A percentile compares a stretch with the other conserved stretches of the same genome.
phyloP scores from a whole-genome alignment of 176 grass and related monocot genomes.

The Avena atlantica region DNA sequence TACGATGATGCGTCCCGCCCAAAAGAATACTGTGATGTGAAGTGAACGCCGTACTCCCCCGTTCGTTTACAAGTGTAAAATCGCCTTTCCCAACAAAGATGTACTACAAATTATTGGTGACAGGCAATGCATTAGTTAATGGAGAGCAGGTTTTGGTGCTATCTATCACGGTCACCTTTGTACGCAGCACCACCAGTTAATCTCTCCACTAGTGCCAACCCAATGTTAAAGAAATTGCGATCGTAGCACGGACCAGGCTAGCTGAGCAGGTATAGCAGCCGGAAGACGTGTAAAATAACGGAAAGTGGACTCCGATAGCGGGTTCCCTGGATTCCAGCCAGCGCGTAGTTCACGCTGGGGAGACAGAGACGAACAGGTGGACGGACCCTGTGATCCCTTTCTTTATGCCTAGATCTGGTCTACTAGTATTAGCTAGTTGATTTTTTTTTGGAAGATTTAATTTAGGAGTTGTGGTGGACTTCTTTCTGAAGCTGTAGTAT shows the following conservation, averaged over 20 bases:
- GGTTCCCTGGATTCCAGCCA: conserved; percentile 55
- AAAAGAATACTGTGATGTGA: not conserved
- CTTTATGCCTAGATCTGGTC: not conserved
- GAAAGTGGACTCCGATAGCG: not conserved
- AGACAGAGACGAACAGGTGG: conserved; percentile 22
- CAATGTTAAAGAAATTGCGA: conserved; percentile 15
- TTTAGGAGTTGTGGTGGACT: too few species aligned
- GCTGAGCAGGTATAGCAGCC: conserved; percentile 19
- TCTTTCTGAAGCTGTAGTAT: too few species aligned
- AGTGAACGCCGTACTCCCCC: too few species aligned
- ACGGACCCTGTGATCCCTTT: conserved; percentile 26
- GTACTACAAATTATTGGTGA: conserved; percentile 45
- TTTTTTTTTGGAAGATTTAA: not conserved
- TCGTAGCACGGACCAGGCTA: conserved; percentile 12
- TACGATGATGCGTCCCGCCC: not conserved
- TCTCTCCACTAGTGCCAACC: not conserved
- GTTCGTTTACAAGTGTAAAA: not conserved
- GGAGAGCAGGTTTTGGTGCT: not conserved
- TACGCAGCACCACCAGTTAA: not conserved
- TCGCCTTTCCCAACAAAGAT: not conserved
- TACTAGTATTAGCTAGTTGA: not conserved
- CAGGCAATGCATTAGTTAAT: conserved; percentile 35
- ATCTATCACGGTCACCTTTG: conserved; percentile 35
- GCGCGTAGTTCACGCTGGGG: conserved; percentile 34
- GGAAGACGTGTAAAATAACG: conserved; percentile 29